A percentile compares a stretch with the other conserved stretches of the same genome.
Conservation (phyloP, 768 basidiomycete genomes). For the Boletus tomentosulus region DNA sequence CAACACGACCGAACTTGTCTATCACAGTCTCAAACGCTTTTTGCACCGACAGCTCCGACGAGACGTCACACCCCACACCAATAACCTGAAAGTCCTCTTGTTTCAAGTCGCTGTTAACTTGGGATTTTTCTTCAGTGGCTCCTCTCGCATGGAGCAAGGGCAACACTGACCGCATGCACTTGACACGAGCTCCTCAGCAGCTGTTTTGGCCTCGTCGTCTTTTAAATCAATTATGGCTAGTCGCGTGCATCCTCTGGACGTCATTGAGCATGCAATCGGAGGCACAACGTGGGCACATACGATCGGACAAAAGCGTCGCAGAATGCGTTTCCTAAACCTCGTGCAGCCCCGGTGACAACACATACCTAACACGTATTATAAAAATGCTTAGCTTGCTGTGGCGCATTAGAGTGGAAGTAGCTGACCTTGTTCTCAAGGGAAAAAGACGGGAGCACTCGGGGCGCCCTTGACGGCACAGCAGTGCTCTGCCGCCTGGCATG, state of each 20-base stretch:
- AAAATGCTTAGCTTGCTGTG: not conserved
- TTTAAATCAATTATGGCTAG: slow-evolving; percentile 83
- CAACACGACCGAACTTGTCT: slow-evolving; percentile 65
- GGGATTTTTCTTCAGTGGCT: slow-evolving; percentile 28
- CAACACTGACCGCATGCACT: slow-evolving; percentile 45
- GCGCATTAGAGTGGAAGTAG: not conserved
- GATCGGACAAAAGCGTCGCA: slow-evolving; percentile 72
- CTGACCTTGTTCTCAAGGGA: slow-evolving; percentile 74
- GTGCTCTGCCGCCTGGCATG: slow-evolving; percentile 29
- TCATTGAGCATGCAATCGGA: slow-evolving; percentile 1
- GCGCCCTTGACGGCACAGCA: slow-evolving; percentile 17
- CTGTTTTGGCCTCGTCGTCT: slow-evolving; percentile 57
- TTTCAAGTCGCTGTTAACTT: slow-evolving; percentile 53
- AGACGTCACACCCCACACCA: slow-evolving; percentile 84
- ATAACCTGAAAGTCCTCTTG: slow-evolving; percentile 59
- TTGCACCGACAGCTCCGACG: slow-evolving; percentile 75
- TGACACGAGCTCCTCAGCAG: slow-evolving; percentile 64
- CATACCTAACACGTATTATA: slow-evolving; percentile 54
- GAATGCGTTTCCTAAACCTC: slow-evolving; percentile 88
- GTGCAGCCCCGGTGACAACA: slow-evolving; percentile 89
- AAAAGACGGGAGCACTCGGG: slow-evolving; percentile 65
- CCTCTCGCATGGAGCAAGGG: slow-evolving; percentile 17
- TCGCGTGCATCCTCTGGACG: slow-evolving; percentile 67
- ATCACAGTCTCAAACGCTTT: slow-evolving; percentile 62
- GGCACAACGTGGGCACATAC: not conserved